These are phyloP conservation scores for Aphanomyces euteiches DNA, from an alignment of 352 stramenopile genomes.

Conservation along the genomic window DNA sequence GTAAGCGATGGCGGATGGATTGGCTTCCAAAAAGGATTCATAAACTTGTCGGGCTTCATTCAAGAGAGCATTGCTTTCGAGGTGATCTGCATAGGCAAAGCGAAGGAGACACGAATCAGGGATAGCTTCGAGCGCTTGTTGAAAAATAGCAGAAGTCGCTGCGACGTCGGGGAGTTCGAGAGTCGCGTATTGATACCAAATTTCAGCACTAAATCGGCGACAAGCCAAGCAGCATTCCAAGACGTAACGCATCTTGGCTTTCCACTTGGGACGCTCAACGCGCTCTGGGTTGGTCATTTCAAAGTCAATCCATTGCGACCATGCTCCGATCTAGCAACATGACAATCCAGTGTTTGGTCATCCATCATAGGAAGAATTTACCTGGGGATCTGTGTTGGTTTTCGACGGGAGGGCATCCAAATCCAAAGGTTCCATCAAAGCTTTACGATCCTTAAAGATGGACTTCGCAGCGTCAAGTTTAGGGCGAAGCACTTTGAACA, in stretches of 20 bases:
- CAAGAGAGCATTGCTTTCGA: slow-evolving; percentile 67
- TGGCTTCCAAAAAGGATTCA: slow-evolving; percentile 70
- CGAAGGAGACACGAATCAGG: slow-evolving; percentile 73
- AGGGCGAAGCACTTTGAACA: slow-evolving; percentile 83
- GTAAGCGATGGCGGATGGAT: slow-evolving; percentile 71
- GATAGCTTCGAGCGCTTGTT: slow-evolving; percentile 69
- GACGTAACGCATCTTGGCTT: slow-evolving; percentile 78
- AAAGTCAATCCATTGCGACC: slow-evolving; percentile 76
- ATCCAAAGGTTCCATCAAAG: slow-evolving; percentile 73
- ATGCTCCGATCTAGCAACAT: slow-evolving; percentile 53
- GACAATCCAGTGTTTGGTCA: not conserved
- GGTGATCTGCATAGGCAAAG: slow-evolving; percentile 79
- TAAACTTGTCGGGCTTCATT: slow-evolving; percentile 67
- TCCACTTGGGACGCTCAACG: slow-evolving; percentile 69
- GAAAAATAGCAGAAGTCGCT: slow-evolving; percentile 58
- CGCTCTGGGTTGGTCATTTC: slow-evolving; percentile 77
- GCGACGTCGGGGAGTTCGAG: slow-evolving; percentile 80
- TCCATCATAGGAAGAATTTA: not conserved
- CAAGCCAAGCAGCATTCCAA: slow-evolving; percentile 77
- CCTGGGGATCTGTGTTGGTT: slow-evolving; percentile 27
- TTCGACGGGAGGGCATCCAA: slow-evolving; percentile 57
- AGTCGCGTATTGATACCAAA: slow-evolving; percentile 81
- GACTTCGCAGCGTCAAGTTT: slow-evolving; percentile 79
- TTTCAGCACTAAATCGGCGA: slow-evolving; percentile 70
- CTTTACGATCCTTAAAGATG: slow-evolving; percentile 80